Evolutionary conservation across 2,329 filamentous ascomycete genomes (phyloP).

Genomic region (Zarea fungicola): DNA sequence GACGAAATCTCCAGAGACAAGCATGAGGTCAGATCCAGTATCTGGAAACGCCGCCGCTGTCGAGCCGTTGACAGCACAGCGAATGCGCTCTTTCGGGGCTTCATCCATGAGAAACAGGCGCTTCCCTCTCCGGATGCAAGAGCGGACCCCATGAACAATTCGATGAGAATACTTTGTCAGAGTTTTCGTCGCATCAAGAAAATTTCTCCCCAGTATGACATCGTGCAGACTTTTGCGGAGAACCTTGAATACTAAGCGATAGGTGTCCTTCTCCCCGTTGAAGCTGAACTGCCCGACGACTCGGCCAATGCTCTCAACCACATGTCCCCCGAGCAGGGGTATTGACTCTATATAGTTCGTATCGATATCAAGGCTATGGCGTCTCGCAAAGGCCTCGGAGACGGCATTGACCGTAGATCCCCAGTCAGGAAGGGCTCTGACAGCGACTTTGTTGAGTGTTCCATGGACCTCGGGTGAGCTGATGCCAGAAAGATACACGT

Average conservation of each 20-base stretch:
- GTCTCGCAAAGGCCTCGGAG: conserved; percentile 1
- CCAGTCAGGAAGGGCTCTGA: background rate
- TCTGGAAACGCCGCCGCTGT: conserved; percentile 9
- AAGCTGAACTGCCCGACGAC: background rate
- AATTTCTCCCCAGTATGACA: background rate
- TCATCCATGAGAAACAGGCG: conserved; percentile 3
- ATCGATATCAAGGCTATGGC: conserved; percentile 1
- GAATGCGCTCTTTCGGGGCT: background rate
- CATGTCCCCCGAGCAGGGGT: background rate
- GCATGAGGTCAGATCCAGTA: conserved; percentile 13
- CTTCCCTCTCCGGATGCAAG: background rate
- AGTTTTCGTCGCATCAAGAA: background rate
- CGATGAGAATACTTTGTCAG: background rate
- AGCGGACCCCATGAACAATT: background rate
- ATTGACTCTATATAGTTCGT: background rate
- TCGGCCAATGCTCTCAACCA: background rate
- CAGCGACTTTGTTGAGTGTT: background rate
- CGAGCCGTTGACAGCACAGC: conserved; percentile 6
- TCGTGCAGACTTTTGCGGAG: background rate
- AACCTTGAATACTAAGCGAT: background rate
- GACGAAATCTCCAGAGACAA: conserved; percentile 11
- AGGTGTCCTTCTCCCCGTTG: background rate
- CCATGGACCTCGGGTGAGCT: background rate
- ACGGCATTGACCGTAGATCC: background rate
- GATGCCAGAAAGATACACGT: background rate